Base-by-base conservation (phyloP, 192 early-diverging fungal species). In the Backusella macrospora region DNA sequence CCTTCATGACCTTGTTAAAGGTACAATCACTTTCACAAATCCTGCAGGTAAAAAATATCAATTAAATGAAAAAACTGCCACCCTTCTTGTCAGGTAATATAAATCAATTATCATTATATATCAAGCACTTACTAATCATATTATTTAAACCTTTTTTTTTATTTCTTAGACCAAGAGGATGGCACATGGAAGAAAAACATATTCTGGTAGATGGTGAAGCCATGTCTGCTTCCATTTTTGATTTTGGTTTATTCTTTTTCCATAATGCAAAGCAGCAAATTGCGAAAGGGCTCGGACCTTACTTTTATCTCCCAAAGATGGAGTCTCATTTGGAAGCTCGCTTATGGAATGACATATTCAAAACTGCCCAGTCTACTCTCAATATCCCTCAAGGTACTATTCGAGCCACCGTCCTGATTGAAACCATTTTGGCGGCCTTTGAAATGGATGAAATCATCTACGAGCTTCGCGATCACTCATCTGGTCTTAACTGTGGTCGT, bases 371-470 rank as follows among this genome's bases (percentile, higher is more conserved):
- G 84, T 96, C 97, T 82, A 88, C 90, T 80, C 75, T 96, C 42
- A 86, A 81, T 55, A 83, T 98, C 59, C 94, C 95, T 44, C 93
- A 95, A 62, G 97, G 97, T 21, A 97, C 96, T 72, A 97, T 98
- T 76, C 94, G 97, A 76, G 96, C 86, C 37, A 98, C 97, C 16
- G 94, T 96, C 42, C 84, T 98, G 76, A 98, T 98, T 78, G 97
- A 98, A 86, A 98, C 97, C 59, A 97, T 98, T 80, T 81, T 95
- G 62, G 97, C 94, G 5, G 91, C 96, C 34, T 98, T 96, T 84
- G 95, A 98, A 86, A 98, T 98, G 97, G 97, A 98, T 72, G 97
- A 98, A 86, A 96, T 98, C 78, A 98, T 98, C 83, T 98, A 95
- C 78, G 97, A 98, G 89, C 88, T 98, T 64, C 95, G 97, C 81